Base-by-base conservation (phyloP, 805 yeast species). In the Candida chilensis region DNA sequence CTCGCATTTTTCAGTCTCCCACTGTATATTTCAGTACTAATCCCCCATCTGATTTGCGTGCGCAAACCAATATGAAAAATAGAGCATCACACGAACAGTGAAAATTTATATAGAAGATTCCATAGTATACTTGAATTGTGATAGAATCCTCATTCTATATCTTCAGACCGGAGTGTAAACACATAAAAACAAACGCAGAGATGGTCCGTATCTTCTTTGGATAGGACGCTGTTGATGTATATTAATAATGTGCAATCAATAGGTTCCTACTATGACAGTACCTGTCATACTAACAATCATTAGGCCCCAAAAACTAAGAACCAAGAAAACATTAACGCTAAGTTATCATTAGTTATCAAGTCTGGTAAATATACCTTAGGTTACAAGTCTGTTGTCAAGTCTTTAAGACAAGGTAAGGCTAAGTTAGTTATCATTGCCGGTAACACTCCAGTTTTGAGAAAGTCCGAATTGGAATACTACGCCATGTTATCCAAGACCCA, bases 291-390 rank as follows among this genome's bases (percentile, higher is more conserved):
- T 65, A 65, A 65, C 71, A 41, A 25, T 27, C 32, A 27, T 27
- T 21, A 83, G 95, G 97, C 97, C 85, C 96, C 96, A 78, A 85
- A 82, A 70, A 62, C 71, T 54, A 80, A 78, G 81, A 87, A 78
- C 72, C 78, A 82, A 60, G 98, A 92, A 57, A 80, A 84, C 78
- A 78, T 92, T 73, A 90, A 86, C 95, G 75, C 95, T 71, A 88
- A 88, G 77, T 86, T 92, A 67, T 94, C 95, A 66, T 82, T 92
- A 67, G 90, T 85, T 60, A 83, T 92, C 76, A 92, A 88, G 78
- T 88, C 97, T 57, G 98, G 98, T 78, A 92, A 92, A 75, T 90
- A 86, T 80, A 82, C 96, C 84, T 82, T 92, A 57, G 98, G 98
- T 64, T 92, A 87, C 95, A 90, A 90, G 78, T 85, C 96, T 52